These are phyloP conservation scores for Avena atlantica DNA, from an alignment of 176 grass and related monocot species.

Conservation along the genomic window DNA sequence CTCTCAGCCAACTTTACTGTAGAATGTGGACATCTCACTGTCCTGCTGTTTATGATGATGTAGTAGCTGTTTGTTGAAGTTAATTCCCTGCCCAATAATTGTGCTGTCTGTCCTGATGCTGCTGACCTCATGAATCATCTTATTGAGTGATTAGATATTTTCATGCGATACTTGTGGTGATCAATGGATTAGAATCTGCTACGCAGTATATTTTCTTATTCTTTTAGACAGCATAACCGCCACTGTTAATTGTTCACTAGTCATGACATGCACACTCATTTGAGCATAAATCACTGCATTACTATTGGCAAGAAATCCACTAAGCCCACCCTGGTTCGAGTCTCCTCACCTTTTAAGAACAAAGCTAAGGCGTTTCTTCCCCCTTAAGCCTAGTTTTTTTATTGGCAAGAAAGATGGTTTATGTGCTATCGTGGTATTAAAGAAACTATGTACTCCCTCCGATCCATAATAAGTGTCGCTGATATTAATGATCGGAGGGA, in stretches of 20 bases:
- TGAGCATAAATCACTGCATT: neutral
- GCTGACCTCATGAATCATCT: neutral
- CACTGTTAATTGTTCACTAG: neutral
- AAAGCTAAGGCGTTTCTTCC: no score
- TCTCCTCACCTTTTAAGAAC: no score
- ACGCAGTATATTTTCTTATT: neutral
- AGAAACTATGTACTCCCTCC: no score
- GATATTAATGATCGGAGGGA: no score
- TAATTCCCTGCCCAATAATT: neutral
- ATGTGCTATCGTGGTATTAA: neutral
- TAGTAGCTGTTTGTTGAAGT: neutral
- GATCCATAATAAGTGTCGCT: no score
- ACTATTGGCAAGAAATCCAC: neutral
- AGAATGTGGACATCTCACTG: neutral
- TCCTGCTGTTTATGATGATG: neutral
- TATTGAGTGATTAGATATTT: neutral
- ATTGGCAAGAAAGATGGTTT: neutral
- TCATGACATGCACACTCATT: neutral
- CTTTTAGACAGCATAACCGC: neutral
- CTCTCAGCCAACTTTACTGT: slow-evolving; percentile 8
- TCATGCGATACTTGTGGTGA: neutral
- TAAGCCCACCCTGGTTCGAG: no score
- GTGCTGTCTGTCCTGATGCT: neutral
- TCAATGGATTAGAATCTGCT: slow-evolving; percentile 13
- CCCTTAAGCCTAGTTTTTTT: no score